A percentile compares a stretch with the other conserved stretches of the same genome.
Conservation (phyloP, 768 basidiomycete genomes). For the Phaeotremella skinneri region DNA sequence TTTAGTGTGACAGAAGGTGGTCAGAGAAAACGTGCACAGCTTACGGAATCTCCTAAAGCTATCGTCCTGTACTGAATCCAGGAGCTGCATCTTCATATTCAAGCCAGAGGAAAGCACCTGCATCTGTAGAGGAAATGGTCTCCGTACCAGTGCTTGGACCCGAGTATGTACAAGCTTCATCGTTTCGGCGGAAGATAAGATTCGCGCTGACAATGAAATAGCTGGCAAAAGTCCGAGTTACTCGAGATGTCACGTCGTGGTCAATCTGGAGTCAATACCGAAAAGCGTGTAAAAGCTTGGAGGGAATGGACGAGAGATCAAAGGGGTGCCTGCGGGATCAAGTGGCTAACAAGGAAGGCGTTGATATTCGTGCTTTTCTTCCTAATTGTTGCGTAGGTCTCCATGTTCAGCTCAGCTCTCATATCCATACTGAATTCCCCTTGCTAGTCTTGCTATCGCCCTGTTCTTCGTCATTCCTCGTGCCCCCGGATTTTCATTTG, state of each 20-base stretch:
- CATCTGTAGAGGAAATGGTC: conserved; percentile 68
- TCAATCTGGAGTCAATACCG: conserved; percentile 57
- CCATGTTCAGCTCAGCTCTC: conserved; percentile 53
- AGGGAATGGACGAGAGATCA: conserved; percentile 75
- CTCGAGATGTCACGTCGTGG: conserved; percentile 71
- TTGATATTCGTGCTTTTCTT: conserved; percentile 61
- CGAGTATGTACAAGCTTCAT: conserved; percentile 55
- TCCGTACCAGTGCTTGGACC: conserved; percentile 88
- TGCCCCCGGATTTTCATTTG: conserved; percentile 70
- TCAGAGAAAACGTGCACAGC: too few relatives aligned
- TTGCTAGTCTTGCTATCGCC: conserved; percentile 61
- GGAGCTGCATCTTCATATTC: conserved; percentile 20
- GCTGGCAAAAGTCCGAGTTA: conserved; percentile 76
- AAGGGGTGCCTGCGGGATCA: conserved; percentile 69
- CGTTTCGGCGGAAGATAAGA: neutral
- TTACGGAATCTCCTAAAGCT: too few relatives aligned
- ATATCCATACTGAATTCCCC: neutral
- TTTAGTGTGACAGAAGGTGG: neutral
- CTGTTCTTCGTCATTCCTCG: conserved; percentile 80
- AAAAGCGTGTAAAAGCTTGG: conserved; percentile 63
- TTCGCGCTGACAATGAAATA: conserved; percentile 11
- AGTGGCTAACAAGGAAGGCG: conserved; percentile 69
- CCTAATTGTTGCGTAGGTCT: conserved; percentile 62
- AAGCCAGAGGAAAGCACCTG: conserved; percentile 7
- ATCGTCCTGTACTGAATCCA: conserved; percentile 24